phyloP scores from a whole-genome alignment of 2,329 filamentous ascomycete species.

The Chalara sp. region DNA sequence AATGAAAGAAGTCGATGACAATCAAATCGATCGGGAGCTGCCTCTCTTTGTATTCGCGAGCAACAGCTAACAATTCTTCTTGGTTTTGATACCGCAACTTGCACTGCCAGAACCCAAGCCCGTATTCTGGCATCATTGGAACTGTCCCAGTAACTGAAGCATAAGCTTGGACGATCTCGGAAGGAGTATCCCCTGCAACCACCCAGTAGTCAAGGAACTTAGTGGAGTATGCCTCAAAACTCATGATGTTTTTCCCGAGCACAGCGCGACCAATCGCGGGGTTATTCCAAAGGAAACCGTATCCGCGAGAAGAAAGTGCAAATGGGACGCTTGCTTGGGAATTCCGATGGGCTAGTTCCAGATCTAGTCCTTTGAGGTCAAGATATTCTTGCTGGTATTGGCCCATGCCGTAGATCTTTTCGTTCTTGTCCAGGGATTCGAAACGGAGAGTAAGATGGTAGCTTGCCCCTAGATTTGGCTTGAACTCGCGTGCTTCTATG shows the following conservation, averaged over 20 bases:
- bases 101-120: constrained; percentile 62
- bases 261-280: constrained; percentile 55
- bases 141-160: constrained; percentile 48
- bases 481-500: constrained; percentile 44
- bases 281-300: constrained; percentile 62
- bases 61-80: constrained; percentile 53
- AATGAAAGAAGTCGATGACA: constrained; percentile 62
- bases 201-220: constrained; percentile 57
- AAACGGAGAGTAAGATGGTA: constrained; percentile 53
- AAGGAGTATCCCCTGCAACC: constrained; percentile 48
- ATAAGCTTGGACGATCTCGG: constrained; percentile 50
- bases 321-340: constrained; percentile 61
- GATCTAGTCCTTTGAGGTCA: constrained; percentile 54
- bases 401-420: constrained; percentile 63
- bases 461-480: constrained; percentile 38
- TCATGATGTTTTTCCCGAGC: constrained; percentile 53
- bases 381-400: constrained; percentile 59
- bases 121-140: constrained; percentile 63
- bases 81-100: constrained; percentile 60
- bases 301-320: constrained; percentile 50
- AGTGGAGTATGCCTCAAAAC: constrained; percentile 53
- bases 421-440: constrained; percentile 45
- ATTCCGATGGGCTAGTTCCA: constrained; percentile 60
- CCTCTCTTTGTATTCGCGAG: constrained; percentile 49
- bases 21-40: constrained; percentile 57